These are phyloP conservation scores for Thymus mandschuricus DNA, from an alignment of 257 asterid species.

Conservation along the genomic window DNA sequence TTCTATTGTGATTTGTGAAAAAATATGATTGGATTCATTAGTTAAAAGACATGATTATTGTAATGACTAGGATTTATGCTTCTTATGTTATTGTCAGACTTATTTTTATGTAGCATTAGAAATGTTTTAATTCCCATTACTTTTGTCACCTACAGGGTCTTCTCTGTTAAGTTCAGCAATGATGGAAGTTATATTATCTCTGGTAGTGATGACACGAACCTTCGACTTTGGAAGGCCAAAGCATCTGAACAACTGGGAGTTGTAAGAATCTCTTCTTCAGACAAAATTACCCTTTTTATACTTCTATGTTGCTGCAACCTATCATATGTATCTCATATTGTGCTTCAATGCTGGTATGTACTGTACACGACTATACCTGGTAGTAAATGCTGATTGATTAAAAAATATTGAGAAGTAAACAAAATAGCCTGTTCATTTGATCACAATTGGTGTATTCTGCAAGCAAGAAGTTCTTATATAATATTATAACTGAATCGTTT, in stretches of 20 bases:
- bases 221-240: slow-evolving; percentile 97
- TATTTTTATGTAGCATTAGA: neutral
- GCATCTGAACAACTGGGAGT: slow-evolving; percentile 98
- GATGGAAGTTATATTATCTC: slow-evolving; percentile 87
- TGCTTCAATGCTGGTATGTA: neutral
- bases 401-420: neutral
- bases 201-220: slow-evolving; percentile 95
- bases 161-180: slow-evolving; percentile 88
- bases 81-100: neutral
- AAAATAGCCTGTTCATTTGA: neutral
- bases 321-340: neutral
- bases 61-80: slow-evolving; percentile 11
- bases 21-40: neutral
- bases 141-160: slow-evolving; percentile 61
- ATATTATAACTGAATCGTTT: slow-evolving; percentile 23
- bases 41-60: neutral
- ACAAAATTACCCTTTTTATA: neutral
- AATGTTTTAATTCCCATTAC: slow-evolving; percentile 28
- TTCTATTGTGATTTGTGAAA: slow-evolving; percentile 1
- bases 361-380: neutral
- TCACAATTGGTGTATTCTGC: slow-evolving; percentile 14
- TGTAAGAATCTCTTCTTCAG: slow-evolving; percentile 48
- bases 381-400: neutral
- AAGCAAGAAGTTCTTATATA: neutral
- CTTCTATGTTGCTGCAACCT: neutral